A percentile compares a stretch with the other conserved stretches of the same genome.
Conservation (phyloP, 2,329 filamentous ascomycete genomes). For the Xylariaceae sp. region DNA sequence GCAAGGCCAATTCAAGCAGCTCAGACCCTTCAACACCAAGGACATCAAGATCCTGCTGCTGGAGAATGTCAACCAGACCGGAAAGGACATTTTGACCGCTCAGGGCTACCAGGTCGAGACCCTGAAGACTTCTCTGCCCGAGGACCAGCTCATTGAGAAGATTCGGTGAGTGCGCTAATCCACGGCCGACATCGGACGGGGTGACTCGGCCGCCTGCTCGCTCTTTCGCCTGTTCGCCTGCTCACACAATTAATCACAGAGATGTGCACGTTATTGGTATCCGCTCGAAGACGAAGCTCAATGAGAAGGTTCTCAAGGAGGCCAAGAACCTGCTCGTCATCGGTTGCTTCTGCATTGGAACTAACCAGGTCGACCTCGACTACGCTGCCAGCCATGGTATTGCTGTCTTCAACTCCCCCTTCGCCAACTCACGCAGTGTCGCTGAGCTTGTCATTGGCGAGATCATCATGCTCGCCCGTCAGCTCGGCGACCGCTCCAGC, state of each 20-base stretch:
- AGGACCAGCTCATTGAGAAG: slow-evolving; percentile 94
- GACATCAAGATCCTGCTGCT: slow-evolving; percentile 95
- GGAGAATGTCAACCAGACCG: slow-evolving; percentile 93
- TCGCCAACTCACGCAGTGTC: slow-evolving; percentile 95
- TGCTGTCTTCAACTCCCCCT: slow-evolving; percentile 98
- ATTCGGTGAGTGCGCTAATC: slow-evolving; percentile 60
- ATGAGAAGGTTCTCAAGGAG: slow-evolving; percentile 73
- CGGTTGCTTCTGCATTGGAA: slow-evolving; percentile 98
- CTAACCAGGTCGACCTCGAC: slow-evolving; percentile 86
- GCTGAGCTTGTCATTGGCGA: slow-evolving; percentile 93
- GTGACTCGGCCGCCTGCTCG: not conserved
- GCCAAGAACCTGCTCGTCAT: slow-evolving; percentile 94
- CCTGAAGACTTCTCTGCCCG: slow-evolving; percentile 80
- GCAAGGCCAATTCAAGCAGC: slow-evolving; percentile 52
- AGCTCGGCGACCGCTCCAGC: slow-evolving; percentile 85
- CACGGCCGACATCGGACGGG: not conserved
- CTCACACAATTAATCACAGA: slow-evolving; percentile 39
- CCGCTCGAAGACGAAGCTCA: slow-evolving; percentile 94
- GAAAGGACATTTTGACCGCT: slow-evolving; percentile 69
- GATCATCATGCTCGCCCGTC: slow-evolving; percentile 85
- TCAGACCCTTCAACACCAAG: slow-evolving; percentile 93
- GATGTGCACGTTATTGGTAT: slow-evolving; percentile 98
- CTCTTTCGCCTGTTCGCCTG: not conserved
- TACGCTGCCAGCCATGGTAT: slow-evolving; percentile 81
- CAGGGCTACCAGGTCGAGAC: slow-evolving; percentile 97